These are phyloP conservation scores for Epichloe bromicola DNA, from an alignment of 2,329 filamentous ascomycete species.

Conservation along the genomic window DNA sequence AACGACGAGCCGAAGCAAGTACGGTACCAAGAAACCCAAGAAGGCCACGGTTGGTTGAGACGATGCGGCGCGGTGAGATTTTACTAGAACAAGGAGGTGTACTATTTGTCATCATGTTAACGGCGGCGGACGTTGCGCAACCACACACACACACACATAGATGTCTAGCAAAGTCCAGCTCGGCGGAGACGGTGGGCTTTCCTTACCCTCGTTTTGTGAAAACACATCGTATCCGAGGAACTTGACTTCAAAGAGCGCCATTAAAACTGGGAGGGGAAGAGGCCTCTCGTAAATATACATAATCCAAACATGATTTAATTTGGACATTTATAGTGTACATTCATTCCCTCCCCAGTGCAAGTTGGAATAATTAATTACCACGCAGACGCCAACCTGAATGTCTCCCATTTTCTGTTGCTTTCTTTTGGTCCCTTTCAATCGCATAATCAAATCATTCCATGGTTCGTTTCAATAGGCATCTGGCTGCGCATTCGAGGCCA, in stretches of 20 bases:
- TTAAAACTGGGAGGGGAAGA: not conserved
- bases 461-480: not conserved
- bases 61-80: too few relatives aligned
- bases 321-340: constrained; percentile 1
- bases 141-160: too few relatives aligned
- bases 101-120: not conserved
- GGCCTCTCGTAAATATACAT: not conserved
- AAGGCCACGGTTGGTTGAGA: constrained; percentile 43
- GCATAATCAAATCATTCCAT: not conserved
- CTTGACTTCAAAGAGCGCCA: too few relatives aligned
- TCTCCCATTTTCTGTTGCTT: not conserved
- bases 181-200: too few relatives aligned
- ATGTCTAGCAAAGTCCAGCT: too few relatives aligned
- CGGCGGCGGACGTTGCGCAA: too few relatives aligned
- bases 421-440: not conserved
- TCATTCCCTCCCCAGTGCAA: not conserved
- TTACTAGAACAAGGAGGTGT: not conserved
- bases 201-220: too few relatives aligned
- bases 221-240: not conserved
- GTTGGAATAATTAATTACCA: not conserved
- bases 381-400: not conserved
- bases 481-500: not conserved
- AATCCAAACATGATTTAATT: not conserved
- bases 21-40: constrained; percentile 98
- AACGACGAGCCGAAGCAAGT: constrained; percentile 81